Evolutionary conservation across 2,329 filamentous ascomycete genomes (phyloP), one percentile per base, ranked within the genome.

Genomic region (Cryphonectria nitschkei): DNA sequence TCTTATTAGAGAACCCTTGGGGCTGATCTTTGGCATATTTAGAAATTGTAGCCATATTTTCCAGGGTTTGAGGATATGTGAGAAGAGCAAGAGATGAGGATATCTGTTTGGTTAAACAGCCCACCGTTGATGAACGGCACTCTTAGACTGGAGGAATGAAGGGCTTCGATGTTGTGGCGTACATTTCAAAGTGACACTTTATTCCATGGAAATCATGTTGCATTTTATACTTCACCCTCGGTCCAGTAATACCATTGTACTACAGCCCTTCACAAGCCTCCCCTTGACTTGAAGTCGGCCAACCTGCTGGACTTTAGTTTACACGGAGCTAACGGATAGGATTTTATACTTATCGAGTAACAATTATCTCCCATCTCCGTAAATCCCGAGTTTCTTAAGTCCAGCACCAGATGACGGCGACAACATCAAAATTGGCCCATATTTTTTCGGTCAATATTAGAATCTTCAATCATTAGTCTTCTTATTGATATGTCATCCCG

Each of bases 1-100:
- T 72, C 61, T 52, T 68, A 68, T 75, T 76, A 22, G 58, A 37
- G n/a, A 68, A 52, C 2, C 58, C 67, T 4, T 62, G 16, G 2
- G 58, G 58, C 22, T 63, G 56, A n/a, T 68, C 41, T 52, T 54
- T 64, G 29, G 56, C 67, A 41, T 50, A 52, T 26, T 19, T 62
- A 8, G 4, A 13, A 2, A 32, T 8, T 32, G 26, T 39, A 5
- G 29, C 19, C 29, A 39, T 39, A 4, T 19, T 58, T 34, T 4
- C 32, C 13, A 19, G 16, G 2, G 2, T 8, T 19, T 19, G 14
- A 32, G 14, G 16, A 6, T 58, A 32, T 34, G 19, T 32, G 29
- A 0, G 32, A 8, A 32, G 14, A 32, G 54, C 14, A 58, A 22
- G 54, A 19, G 16, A 13, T 32, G 5, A 32, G 54, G 14, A 58